phyloP scores from a whole-genome alignment of 2,329 filamentous ascomycete species.

The Basipetospora chlamydospora region DNA sequence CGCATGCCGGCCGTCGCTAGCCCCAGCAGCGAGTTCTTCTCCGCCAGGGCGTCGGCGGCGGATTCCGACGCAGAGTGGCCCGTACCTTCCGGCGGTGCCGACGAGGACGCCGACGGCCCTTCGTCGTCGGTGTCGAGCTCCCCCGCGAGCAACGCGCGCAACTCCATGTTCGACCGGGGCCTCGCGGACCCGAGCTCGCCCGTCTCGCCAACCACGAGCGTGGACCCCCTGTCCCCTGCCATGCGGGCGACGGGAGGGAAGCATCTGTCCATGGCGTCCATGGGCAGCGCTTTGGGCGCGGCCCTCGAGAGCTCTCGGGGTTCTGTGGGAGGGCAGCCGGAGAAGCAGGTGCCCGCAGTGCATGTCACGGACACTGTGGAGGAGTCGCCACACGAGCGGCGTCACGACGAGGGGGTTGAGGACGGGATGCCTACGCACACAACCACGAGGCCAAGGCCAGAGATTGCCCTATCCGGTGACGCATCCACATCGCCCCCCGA shows the following conservation, averaged over 20 bases:
- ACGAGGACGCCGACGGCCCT: slow-evolving; percentile 47
- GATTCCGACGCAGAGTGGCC: slow-evolving; percentile 20
- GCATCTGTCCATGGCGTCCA: background rate
- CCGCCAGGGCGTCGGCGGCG: background rate
- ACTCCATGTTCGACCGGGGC: slow-evolving; percentile 65
- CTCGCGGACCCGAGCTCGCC: slow-evolving; percentile 34
- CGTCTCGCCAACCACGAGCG: slow-evolving; percentile 65
- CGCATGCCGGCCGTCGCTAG: too few species aligned
- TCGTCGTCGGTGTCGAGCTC: slow-evolving; percentile 68
- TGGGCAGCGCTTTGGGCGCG: too few species aligned
- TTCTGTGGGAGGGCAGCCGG: too few species aligned
- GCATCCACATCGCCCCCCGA: too few species aligned
- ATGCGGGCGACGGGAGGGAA: slow-evolving; percentile 24
- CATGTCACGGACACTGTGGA: too few species aligned
- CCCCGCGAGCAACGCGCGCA: slow-evolving; percentile 57
- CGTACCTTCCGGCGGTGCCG: slow-evolving; percentile 43
- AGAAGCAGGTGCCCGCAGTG: too few species aligned
- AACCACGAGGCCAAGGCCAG: too few species aligned
- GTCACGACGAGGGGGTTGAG: too few species aligned
- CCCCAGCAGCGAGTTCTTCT: slow-evolving; percentile 37
- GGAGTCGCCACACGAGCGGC: too few species aligned
- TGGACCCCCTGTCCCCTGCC: slow-evolving; percentile 50
- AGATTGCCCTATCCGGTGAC: too few species aligned
- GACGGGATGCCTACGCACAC: too few species aligned
- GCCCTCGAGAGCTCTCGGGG: too few species aligned